Percentiles rank a stretch among this genome's conserved stretches.
Evolutionary conservation across 306 rosid species (phyloP).

Genomic region (Casuarina equisetifolia): DNA sequence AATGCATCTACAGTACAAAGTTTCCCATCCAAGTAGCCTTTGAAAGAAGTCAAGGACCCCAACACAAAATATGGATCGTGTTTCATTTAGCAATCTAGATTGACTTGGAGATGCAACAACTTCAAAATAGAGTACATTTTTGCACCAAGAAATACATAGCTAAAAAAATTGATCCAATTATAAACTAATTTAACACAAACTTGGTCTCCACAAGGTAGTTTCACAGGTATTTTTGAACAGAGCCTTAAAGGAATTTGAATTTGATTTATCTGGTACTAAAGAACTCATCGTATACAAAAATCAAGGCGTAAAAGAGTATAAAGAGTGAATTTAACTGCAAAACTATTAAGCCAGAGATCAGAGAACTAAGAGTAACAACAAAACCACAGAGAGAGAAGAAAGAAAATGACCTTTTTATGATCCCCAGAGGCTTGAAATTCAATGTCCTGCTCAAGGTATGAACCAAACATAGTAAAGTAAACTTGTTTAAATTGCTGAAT

Average conservation of each 20-base stretch:
- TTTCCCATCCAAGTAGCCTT: too few relatives aligned
- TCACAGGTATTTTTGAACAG: neutral
- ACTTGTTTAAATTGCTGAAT: constrained; percentile 67
- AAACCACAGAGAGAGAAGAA: constrained; percentile 6
- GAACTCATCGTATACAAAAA: neutral
- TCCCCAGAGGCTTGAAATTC: constrained; percentile 53
- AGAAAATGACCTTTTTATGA: constrained; percentile 55
- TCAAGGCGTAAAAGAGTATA: neutral
- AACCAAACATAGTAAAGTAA: constrained; percentile 49
- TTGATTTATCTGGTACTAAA: neutral
- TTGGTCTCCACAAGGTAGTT: neutral
- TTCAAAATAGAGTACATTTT: neutral
- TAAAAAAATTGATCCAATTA: neutral
- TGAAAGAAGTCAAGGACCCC: too few relatives aligned
- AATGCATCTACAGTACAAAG: neutral
- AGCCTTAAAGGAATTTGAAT: neutral
- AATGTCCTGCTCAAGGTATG: constrained; percentile 54
- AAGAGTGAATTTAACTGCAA: neutral
- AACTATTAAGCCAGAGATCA: neutral
- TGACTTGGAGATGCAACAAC: neutral
- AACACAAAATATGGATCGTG: too few relatives aligned
- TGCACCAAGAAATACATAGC: neutral
- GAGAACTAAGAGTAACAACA: neutral
- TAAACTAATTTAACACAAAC: neutral
- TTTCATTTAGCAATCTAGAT: too few relatives aligned